phyloP scores from a whole-genome alignment of 768 basidiomycete species.

The Tylopilus subfusipes region DNA sequence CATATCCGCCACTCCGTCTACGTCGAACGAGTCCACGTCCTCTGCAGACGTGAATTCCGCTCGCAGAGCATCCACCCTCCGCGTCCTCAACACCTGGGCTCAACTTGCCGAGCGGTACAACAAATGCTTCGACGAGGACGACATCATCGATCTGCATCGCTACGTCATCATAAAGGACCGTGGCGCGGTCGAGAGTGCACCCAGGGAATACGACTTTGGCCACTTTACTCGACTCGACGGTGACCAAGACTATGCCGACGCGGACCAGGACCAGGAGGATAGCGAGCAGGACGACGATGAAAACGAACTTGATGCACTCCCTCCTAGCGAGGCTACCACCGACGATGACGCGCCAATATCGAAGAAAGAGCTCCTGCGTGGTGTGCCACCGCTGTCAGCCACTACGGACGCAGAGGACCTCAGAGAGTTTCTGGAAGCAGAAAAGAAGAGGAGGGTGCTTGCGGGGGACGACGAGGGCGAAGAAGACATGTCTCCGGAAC shows the following conservation, averaged over 20 bases:
- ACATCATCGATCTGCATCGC: slow-evolving; percentile 68
- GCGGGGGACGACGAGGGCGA: slow-evolving; percentile 28
- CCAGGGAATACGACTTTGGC: slow-evolving; percentile 48
- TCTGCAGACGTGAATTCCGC: slow-evolving; percentile 48
- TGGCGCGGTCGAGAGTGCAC: slow-evolving; percentile 52
- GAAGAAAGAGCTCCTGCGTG: slow-evolving; percentile 32
- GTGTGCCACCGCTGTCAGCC: slow-evolving; percentile 43
- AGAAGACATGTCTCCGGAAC: slow-evolving; percentile 23
- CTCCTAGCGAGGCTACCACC: slow-evolving; percentile 26
- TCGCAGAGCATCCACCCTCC: slow-evolving; percentile 49
- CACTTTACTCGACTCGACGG: slow-evolving; percentile 42
- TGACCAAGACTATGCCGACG: slow-evolving; percentile 39
- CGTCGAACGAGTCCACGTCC: slow-evolving; percentile 26
- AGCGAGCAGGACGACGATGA: slow-evolving; percentile 48
- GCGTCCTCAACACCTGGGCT: slow-evolving; percentile 62
- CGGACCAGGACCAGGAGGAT: slow-evolving; percentile 42
- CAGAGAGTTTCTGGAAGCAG: slow-evolving; percentile 63
- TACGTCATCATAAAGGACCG: slow-evolving; percentile 64
- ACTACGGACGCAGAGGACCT: slow-evolving; percentile 61
- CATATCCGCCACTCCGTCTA: slow-evolving; percentile 34
- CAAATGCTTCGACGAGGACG: slow-evolving; percentile 69
- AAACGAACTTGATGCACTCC: slow-evolving; percentile 58
- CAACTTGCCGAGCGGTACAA: slow-evolving; percentile 67
- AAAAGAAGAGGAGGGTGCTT: slow-evolving; percentile 47
- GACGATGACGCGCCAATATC: slow-evolving; percentile 29